Evolutionary conservation across 1,139 yeast genomes (phyloP).

Genomic region (Torulaspora globosa): DNA sequence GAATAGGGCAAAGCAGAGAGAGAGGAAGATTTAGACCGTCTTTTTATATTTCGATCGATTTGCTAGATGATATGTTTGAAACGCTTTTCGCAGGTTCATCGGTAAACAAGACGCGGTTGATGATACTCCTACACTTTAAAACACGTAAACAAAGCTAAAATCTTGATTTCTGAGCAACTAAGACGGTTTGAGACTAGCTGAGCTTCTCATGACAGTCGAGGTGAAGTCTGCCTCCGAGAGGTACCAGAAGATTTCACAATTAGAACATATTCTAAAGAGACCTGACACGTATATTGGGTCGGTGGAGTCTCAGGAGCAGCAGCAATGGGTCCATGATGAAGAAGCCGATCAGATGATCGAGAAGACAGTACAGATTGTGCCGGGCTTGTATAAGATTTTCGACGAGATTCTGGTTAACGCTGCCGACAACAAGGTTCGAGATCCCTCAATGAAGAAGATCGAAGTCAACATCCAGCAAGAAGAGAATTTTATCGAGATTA

Average conservation of each 20-base stretch:
- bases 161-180: not conserved
- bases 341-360: conserved; percentile 67
- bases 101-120: conserved; percentile 2
- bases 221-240: conserved; percentile 62
- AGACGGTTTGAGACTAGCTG: not conserved
- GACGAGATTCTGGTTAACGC: conserved; percentile 98
- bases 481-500: conserved; percentile 68
- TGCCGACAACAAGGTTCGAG: conserved; percentile 96
- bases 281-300: conserved; percentile 99
- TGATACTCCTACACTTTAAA: not conserved
- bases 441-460: conserved; percentile 80
- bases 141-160: not conserved
- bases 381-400: conserved; percentile 93
- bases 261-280: conserved; percentile 93
- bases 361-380: conserved; percentile 74
- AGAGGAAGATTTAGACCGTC: no score
- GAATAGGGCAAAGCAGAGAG: no score
- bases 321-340: conserved; percentile 82
- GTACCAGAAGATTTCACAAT: conserved; percentile 88
- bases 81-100: not conserved
- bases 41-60: no score
- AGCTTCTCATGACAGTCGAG: conserved; percentile 15
- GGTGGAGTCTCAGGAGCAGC: conserved; percentile 71
- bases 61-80: no score
- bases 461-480: conserved; percentile 78